Base-by-base conservation (phyloP, 1,139 yeast genomes). In the Candida neerlandica region DNA sequence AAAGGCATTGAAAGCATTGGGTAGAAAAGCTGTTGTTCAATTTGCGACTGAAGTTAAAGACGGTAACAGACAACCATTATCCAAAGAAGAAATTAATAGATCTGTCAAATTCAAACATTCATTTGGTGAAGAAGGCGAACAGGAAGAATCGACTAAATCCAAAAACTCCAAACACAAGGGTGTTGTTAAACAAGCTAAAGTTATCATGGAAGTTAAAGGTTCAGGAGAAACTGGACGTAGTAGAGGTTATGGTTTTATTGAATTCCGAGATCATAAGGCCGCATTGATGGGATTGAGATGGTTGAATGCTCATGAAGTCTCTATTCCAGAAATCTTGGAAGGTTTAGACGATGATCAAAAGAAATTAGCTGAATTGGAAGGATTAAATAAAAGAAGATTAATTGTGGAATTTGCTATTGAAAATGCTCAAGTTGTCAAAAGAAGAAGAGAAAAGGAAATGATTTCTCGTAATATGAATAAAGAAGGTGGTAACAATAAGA, bases 261-360 rank as follows among this genome's bases (percentile, higher is more conserved):
- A 95, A 70, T 91, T 80, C 68, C 84, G 94, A 70, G 96, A 92
- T 67, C 99, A 94, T 67, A 89, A 88, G 67, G 70, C 88, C 54
- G 99, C 99, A 1, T 78, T 94, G 55, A 92, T 92, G 97, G 98
- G 96, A 5, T 80, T 94, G 53, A 83, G 99, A 75, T 95, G 97
- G 97, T 79, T 94, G 66, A 94, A 94, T 70, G 97, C 96, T 2
- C 97, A 94, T 65, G 86, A 82, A 61, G 96, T 94, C 2, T 72
- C 89, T 0, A 69, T 69, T 43, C 82, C 79, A 9, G 97, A 92
- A 67, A 79, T 89, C 35, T 58, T 81, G 16, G 90, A 79, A 53
- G 96, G 96, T 10, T 66, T 87, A 54, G 73, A 77, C 32, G 95
- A 86, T 6, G 94, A 88, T 47, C 89, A 86, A 66, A 70, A 75